Evolutionary conservation across 805 yeast genomes (phyloP), one percentile per base, ranked within the genome.

Genomic region (Phaffomyces opuntiae): DNA sequence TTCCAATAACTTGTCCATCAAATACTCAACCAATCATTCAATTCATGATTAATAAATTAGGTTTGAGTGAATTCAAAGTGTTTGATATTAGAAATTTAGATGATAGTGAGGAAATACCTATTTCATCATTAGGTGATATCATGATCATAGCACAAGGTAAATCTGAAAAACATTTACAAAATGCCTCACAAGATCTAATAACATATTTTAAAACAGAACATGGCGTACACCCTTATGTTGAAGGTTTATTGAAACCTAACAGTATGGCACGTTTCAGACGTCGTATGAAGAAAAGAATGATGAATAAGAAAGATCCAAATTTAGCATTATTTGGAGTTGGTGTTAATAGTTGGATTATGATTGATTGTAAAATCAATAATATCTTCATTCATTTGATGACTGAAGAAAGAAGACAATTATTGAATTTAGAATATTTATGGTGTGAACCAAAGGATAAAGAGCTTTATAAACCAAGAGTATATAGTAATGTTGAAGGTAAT

Each of bases 321-420:
- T 77, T 77, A 52, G 74, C 74, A 47, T 79, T 75, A 45, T 81
- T 75, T 54, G 84, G 86, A 14, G 51, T 65, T 5, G 60, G 55
- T 19, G 70, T 80, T 5, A 88, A 87, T 54, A 76, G 86, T 25
- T 90, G 98, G 98, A 79, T 87, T 21, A 78, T 87, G 75, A 69
- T 89, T 40, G 88, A 87, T 54, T 75, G 87, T 41, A 69, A 72
- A 26, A 64, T 76, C 3, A 83, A 81, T 49, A 78, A 78, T 35
- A 74, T 88, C 4, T 75, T 71, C 45, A 73, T 90, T 31, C 96
- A 90, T 63, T 63, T 90, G 16, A 64, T 90, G 56, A 87, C 96
- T 0, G 70, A 72, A 5, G 81, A 79, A 36, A 77, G 91, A 61
- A 71, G 97, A 48, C 60, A 63, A 16, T 81, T 77, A 47, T 65